Evolutionary conservation across 192 early-diverging fungal genomes (phyloP).

Genomic region (Podila verticillata): DNA sequence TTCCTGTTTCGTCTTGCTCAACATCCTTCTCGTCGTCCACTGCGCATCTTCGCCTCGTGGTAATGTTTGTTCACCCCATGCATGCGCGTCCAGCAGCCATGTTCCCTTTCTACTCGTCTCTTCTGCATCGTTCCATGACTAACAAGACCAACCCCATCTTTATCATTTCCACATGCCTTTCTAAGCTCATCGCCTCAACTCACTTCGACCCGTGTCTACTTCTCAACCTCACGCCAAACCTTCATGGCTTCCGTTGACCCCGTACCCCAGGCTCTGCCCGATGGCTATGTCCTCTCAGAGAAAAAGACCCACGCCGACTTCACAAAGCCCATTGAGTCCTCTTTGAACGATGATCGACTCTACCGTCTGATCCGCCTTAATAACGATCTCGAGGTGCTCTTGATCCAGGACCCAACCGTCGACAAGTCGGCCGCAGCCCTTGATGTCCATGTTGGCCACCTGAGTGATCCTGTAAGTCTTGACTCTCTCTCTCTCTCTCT

Average conservation of each 20-base stretch:
- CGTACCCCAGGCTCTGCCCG: slow-evolving; percentile 11
- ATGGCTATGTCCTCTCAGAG: slow-evolving; percentile 30
- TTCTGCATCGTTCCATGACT: slow-evolving; percentile 1
- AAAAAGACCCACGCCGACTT: slow-evolving; percentile 49
- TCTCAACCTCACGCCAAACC: background rate
- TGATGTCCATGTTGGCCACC: slow-evolving; percentile 86
- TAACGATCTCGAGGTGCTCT: slow-evolving; percentile 73
- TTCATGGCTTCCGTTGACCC: slow-evolving; percentile 4
- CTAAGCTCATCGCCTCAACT: too few relatives aligned
- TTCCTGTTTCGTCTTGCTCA: background rate
- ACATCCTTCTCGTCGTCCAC: background rate
- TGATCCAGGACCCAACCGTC: slow-evolving; percentile 76
- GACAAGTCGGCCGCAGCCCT: slow-evolving; percentile 83
- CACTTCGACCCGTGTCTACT: background rate
- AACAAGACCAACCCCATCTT: too few relatives aligned
- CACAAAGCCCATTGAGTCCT: slow-evolving; percentile 57
- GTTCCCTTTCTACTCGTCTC: background rate
- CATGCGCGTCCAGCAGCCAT: too few relatives aligned
- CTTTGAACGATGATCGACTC: slow-evolving; percentile 69
- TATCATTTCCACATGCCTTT: background rate
- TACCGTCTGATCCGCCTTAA: slow-evolving; percentile 67
- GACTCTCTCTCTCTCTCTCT: background rate
- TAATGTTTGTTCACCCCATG: too few relatives aligned
- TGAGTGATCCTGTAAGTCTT: slow-evolving; percentile 74
- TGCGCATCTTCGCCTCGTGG: background rate